Base-by-base conservation (phyloP, 2,329 filamentous ascomycete genomes). In the Alternaria tenuissima region DNA sequence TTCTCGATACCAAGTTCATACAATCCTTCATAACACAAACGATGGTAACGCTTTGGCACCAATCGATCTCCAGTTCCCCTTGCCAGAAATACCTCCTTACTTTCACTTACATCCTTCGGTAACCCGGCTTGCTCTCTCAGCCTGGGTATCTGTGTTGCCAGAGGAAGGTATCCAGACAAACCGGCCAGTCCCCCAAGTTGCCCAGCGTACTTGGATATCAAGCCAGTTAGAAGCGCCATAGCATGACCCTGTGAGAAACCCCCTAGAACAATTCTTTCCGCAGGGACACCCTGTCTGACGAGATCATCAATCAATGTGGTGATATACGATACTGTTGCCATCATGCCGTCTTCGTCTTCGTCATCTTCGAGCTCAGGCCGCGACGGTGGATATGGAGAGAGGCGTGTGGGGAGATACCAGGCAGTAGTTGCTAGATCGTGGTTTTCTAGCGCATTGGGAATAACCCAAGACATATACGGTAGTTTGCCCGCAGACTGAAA, bases 211-310 rank as follows among this genome's bases (percentile, higher is more conserved):
- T 75, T 77, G 5, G 78, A 80, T 3, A 70, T 77, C 30, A 84
- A 62, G 14, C 81, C 80, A 5, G 78, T 79, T 7, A 83, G 73
- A 36, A 84, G 59, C 12, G 78, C 76, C 59, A 84, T 77, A 0
- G 81, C 82, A 68, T 81, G 80, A 18, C 82, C 82, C 63, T 84
- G 82, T 22, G 80, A 82, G 67, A 84, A 84, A 3, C 82, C 82
- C 4, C 81, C 82, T 1, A 84, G 69, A 3, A 84, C 73, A 32
- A 84, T 81, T 11, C 82, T 74, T 55, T 79, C 52, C 75, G 75
- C 69, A 1, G 80, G 78, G 5, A 82, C 73, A 7, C 81, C 81
- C 51, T 76, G 75, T 24, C 70, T 65, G 5, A 81, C 74, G 39
- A 81, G 71, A 20, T 79, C 72, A 44, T 82, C 80, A 48, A 84